Evolutionary conservation across 2,329 filamentous ascomycete species (phyloP), one percentile per base, ranked within the genome.

Genomic region (Cladorrhinum sp.): DNA sequence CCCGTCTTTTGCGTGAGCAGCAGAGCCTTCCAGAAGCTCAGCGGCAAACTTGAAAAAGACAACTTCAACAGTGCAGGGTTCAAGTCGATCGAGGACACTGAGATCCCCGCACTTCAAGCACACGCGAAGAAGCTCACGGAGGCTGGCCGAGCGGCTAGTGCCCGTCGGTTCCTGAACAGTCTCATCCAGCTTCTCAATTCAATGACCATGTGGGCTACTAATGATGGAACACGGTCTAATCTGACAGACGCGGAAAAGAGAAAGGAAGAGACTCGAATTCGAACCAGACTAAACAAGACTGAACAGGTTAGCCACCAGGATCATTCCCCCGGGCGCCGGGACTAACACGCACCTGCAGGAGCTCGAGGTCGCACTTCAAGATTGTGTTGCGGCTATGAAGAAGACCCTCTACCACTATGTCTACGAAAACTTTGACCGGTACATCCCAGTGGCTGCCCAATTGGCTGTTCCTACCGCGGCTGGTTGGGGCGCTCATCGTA

Each of bases 1-100:
- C 81, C 85, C 0, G 85, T 89, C 1, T 90, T 88, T 67, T 89
- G 86, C 63, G 82, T 89, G 16, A 86, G 83, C 60, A 83, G 82
- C 52, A 75, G 82, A 50, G 85, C 81, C 0, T 89, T 87, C 58
- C 85, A 89, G 65, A 84, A 85, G 66, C 72, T 89, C n/a, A 75
- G 76, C 42, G 83, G 82, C 1, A 77, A 82, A 2, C 68, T 87
- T 8, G 69, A 75, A 57, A 80, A 82, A 49, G 85, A 89, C 57
- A 72, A 75, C 1, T 76, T 84, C 1, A 72, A 77, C 12, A 51
- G 36, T 28, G 58, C 69, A 12, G 85, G 85, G 0, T 89, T 87
- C 68, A 70, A 71, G 1, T 71, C 74, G 2, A 46, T 74, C 0
- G 76, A 83, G 2, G 80, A 88, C 61, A 89, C 86, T 0, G 85